Base-by-base conservation (phyloP, 495 filamentous ascomycete species). In the Lasiosphaeria miniovina region DNA sequence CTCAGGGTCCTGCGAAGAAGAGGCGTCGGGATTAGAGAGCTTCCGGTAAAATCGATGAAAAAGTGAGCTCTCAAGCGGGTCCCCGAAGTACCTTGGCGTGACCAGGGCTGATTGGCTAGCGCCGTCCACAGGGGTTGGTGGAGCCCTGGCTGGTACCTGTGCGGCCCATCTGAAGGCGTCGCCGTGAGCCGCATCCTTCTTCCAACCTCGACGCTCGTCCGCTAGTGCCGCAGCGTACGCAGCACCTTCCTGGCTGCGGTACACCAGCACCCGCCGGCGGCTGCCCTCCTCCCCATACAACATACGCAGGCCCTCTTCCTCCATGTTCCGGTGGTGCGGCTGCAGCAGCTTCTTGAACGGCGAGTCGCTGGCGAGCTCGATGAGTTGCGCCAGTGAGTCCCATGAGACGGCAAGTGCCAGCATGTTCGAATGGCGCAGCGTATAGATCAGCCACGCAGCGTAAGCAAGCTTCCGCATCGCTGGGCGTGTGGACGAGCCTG, bases 21-120 rank as follows among this genome's bases (percentile, higher is more conserved):
- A 24, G 24, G 24, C 24, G 24, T 24, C 24, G 24, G 24, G 24
- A 24, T 24, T 24, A 2, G 24, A 24, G 24, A 24, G 10, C 11
- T 35, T 10, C 17, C 32, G 33, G 43, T 57, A 57, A 49, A 57
- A 49, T 48, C 17, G 41, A 38, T 57, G 55, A 57, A 57, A 57
- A 57, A 45, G n/a, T 49, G 55, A 57, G 55, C 43, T 35, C 41
- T 48, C 31, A 10, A 32, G 40, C 32, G 55, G 55, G 55, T 57
- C 55, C 41, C 31, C 17, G 33, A 11, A 48, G 55, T 34, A 46
- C 41, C 55, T 15, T 57, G 24, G n/a, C 40, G 24, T 24, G 2
- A 2, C 24, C 24, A 2, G 24, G 24, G 24, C 24, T 24, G 24
- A 24, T 24, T 24, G 24, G 24, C 24, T 24, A 2, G 24, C 24